These are phyloP conservation scores for Trichoderma erinaceum DNA, from an alignment of 495 filamentous ascomycete genomes.

Conservation along the genomic window DNA sequence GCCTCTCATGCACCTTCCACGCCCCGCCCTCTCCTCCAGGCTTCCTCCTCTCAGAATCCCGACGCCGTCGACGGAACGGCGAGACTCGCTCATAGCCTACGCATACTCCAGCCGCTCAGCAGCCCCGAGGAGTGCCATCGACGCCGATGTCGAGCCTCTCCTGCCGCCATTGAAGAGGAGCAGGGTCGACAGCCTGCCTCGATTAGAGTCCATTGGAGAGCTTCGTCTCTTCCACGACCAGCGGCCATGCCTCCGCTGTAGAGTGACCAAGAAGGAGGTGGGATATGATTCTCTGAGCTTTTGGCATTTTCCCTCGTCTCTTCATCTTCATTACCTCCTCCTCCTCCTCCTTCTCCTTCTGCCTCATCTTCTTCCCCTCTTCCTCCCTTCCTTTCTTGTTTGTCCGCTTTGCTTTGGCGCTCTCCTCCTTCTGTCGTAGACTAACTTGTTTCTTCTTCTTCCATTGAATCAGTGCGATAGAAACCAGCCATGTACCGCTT, in stretches of 20 bases:
- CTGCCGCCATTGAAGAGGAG: slow-evolving; percentile 45
- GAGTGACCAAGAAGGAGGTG: slow-evolving; percentile 36
- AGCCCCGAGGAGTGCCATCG: slow-evolving; percentile 36
- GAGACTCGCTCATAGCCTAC: slow-evolving; percentile 39
- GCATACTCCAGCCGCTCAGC: slow-evolving; percentile 35
- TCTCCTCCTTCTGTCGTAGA: background rate
- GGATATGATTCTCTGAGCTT: slow-evolving; percentile 1
- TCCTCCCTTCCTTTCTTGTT: background rate
- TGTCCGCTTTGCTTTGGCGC: background rate
- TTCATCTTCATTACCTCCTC: background rate
- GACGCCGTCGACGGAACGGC: slow-evolving; percentile 36
- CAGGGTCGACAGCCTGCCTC: slow-evolving; percentile 37
- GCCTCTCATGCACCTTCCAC: slow-evolving; percentile 28
- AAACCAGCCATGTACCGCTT: slow-evolving; percentile 39
- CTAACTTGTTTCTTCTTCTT: background rate
- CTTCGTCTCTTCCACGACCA: slow-evolving; percentile 39
- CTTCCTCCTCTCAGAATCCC: slow-evolving; percentile 34
- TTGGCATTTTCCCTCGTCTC: background rate
- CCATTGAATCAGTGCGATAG: slow-evolving; percentile 35
- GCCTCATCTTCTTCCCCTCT: background rate
- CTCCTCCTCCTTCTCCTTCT: background rate
- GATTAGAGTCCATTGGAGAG: slow-evolving; percentile 45
- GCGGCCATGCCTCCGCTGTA: slow-evolving; percentile 43
- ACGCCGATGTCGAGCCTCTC: slow-evolving; percentile 45
- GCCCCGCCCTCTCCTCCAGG: slow-evolving; percentile 32